Evolutionary conservation across 2,329 filamentous ascomycete genomes (phyloP), one percentile per base, ranked within the genome.

Genomic region (Cordyceps tenuipes): DNA sequence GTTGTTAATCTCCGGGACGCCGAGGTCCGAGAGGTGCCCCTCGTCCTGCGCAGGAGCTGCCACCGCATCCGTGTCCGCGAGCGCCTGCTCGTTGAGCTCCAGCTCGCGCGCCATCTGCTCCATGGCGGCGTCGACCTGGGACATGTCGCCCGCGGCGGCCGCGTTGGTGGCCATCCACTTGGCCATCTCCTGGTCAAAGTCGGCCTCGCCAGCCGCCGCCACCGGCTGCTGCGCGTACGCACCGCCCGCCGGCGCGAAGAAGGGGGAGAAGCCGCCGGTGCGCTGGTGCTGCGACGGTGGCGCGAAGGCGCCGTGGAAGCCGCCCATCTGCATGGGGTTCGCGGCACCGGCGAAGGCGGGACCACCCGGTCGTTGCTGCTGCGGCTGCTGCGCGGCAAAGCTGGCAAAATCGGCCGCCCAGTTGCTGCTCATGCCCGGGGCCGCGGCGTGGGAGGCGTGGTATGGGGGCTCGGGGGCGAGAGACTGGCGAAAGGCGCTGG

Each of bases 61-160:
- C 15, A 2, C 6, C 15, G 15, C 39, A 8, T 66, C 67, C 3
- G 65, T 60, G 5, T 66, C 66, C 2, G 65, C 65, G 36, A 71
- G 63, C 3, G 64, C 62, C 10, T 68, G 65, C n/a, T 75, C 70
- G 62, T 70, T 71, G 59, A 71, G 67, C 46, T 75, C 73, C 9
- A 77, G 66, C 59, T 77, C 74, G 13, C 68, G 69, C 6, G 76
- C 75, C 64, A 78, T 71, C 59, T 74, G 69, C 41, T 77, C 75
- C 73, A 78, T 77, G 57, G 73, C 71, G 21, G 73, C 73, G 54
- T 77, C 74, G 3, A 77, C 73, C 36, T 76, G 68, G 26, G 70
- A 66, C 69, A 76, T 76, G 46, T 69, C 62, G 6, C 65, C 66
- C 29, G 29, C 4, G 9, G 64, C 64, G 3, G 62, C 61, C 21